Evolutionary conservation across 2,329 filamentous ascomycete species (phyloP), one percentile per base, ranked within the genome.

Genomic region (Oidium heveae): DNA sequence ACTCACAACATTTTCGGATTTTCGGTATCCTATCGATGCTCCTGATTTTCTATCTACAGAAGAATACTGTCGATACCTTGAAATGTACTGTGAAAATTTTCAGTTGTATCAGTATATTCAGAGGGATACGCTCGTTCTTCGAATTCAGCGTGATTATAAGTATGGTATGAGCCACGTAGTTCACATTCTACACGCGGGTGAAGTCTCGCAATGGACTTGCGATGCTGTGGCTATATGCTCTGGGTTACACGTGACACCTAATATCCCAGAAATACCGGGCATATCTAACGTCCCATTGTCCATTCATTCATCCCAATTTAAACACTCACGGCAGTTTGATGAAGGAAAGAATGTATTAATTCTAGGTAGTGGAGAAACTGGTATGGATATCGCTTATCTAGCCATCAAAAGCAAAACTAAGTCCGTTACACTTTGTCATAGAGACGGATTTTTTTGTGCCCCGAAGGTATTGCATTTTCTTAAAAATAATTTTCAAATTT

Each of bases 1-100:
- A 46, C 64, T 75, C 9, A 74, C 71, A 0, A 63, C 68, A 18
- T 74, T 74, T 57, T 74, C 72, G 0, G 72, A 74, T 58, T 71
- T 71, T 56, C 67, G 72, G 0, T 65, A 70, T 1, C 63, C 68
- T 1, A 52, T 63, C 1, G 65, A 70, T 10, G 66, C 66, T 0
- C 67, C 70, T 8, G 71, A 73, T 57, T 74, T 74, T 55, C 58
- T 72, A 8, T 66, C 66, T 1, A 66, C 68, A 0, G 57, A 63
- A 8, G 59, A 61, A 1, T 74, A 72, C 56, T 64, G 70, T 16
- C 53, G 63, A 13, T 74, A 74, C 55, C 69, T 74, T 10, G 62
- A 66, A 5, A 61, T 60, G 22, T 74, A 73, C 49, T 65, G 63
- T 24, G 63, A 61, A 4, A 57, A 64, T 0, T 73, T 71, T 58